Evolutionary conservation across 192 early-diverging fungal species (phyloP).

Genomic region (Backusella macrospora): DNA sequence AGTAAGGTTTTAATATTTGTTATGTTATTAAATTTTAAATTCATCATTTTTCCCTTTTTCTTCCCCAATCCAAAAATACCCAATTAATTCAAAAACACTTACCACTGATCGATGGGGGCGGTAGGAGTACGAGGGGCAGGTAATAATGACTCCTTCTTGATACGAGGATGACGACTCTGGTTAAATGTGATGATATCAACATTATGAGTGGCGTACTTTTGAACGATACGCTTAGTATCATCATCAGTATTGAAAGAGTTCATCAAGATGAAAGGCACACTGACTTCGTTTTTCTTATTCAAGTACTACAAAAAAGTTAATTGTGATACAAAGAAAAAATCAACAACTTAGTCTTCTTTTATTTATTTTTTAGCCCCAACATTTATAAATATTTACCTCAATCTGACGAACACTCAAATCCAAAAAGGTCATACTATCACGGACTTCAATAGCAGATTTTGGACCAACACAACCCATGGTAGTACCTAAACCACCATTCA

Average conservation of each 20-base stretch:
- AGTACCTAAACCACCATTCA: conserved; percentile 98
- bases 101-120: conserved; percentile 69
- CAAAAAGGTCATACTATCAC: conserved; percentile 97
- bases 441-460: conserved; percentile 97
- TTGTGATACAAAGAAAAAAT: conserved; percentile 10
- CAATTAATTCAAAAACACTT: neutral
- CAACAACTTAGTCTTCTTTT: neutral
- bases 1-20: conserved; percentile 15
- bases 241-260: conserved; percentile 99
- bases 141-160: conserved; percentile 90
- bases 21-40: neutral
- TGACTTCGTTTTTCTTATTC: conserved; percentile 85
- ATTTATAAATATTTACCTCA: conserved; percentile 59
- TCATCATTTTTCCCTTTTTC: neutral
- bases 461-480: conserved; percentile 99
- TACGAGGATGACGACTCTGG: conserved; percentile 93
- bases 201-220: conserved; percentile 95
- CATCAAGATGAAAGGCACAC: conserved; percentile 98
- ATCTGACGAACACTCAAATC: conserved; percentile 98
- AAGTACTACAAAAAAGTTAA: conserved; percentile 63
- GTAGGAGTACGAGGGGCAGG: conserved; percentile 76
- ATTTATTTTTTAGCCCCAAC: neutral
- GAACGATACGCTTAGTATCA: conserved; percentile 97
- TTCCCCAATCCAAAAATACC: conserved; percentile 27
- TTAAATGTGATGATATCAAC: conserved; percentile 96